A percentile compares a stretch with the other conserved stretches of the same genome.
phyloP scores from a whole-genome alignment of 2,329 filamentous ascomycete species.

The Epichloe hybrida region DNA sequence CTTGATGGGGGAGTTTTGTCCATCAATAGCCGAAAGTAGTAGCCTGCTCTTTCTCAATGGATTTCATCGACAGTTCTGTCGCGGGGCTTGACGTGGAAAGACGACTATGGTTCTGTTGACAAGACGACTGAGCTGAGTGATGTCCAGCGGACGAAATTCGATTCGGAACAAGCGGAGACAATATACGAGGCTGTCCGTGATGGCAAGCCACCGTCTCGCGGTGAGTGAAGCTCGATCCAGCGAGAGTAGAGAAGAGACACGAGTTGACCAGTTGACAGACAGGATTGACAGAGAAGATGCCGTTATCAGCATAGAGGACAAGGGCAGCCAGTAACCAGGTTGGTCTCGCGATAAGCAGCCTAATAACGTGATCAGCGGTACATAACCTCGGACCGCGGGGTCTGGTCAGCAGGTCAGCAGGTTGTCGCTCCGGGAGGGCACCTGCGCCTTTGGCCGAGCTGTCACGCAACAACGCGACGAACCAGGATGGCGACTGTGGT shows the following conservation, averaged over 20 bases:
- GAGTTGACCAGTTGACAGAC: neutral
- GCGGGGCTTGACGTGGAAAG: neutral
- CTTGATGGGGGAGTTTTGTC: neutral
- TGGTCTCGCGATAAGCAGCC: slow-evolving; percentile 4
- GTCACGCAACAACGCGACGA: slow-evolving; percentile 1
- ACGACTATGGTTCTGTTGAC: neutral
- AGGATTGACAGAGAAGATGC: neutral
- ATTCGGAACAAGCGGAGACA: neutral
- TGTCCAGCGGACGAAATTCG: neutral
- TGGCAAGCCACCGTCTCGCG: slow-evolving; percentile 2
- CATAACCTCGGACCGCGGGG: slow-evolving; percentile 4
- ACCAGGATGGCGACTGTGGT: neutral
- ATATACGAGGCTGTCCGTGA: neutral
- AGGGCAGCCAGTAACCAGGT: neutral
- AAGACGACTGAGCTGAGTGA: neutral
- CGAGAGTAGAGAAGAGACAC: neutral
- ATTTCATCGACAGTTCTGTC: neutral
- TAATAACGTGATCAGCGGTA: slow-evolving; percentile 6
- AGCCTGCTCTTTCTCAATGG: neutral
- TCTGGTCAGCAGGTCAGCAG: slow-evolving; percentile 7
- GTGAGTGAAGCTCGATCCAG: slow-evolving; percentile 2
- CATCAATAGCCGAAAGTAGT: neutral
- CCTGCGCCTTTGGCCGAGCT: neutral
- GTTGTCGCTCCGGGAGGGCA: neutral
- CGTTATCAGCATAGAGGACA: neutral